These are phyloP conservation scores for Yarrowia bubula DNA, from an alignment of 805 yeast species.

Conservation along the genomic window DNA sequence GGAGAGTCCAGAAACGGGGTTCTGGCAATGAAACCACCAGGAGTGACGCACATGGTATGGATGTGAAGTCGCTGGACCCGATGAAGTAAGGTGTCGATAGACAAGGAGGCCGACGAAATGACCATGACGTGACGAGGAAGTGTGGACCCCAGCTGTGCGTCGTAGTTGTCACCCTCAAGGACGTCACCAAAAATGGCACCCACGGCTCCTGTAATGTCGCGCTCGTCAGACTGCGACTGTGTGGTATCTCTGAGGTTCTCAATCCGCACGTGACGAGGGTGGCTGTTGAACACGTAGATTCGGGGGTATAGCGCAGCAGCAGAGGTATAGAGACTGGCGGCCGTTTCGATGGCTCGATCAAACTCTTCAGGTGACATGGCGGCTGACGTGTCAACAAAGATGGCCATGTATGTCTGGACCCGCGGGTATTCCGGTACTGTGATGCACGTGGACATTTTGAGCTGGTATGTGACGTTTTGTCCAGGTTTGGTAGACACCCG, in stretches of 20 bases:
- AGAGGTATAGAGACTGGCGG: not conserved
- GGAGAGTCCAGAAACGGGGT: constrained; percentile 1
- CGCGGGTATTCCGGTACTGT: constrained; percentile 3
- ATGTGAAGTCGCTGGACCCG: constrained; percentile 3
- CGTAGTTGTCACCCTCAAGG: not conserved
- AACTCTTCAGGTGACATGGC: constrained; percentile 1
- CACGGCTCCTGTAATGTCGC: constrained; percentile 8
- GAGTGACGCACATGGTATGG: constrained; percentile 10
- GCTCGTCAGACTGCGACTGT: not conserved
- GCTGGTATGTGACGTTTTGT: constrained; percentile 5
- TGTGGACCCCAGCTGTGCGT: not conserved
- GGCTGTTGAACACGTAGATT: not conserved
- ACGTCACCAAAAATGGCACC: not conserved
- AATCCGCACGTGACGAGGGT: not conserved
- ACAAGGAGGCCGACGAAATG: constrained; percentile 4
- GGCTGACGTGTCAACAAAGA: not conserved
- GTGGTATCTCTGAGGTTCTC: constrained; percentile 2
- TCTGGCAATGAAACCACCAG: not conserved
- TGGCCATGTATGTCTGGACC: constrained; percentile 6
- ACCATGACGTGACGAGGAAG: constrained; percentile 10
- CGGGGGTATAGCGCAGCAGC: not conserved
- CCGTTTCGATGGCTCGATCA: not conserved
- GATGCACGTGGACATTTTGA: constrained; percentile 6
- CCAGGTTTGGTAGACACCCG: not conserved
- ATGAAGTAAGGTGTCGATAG: not conserved